A percentile compares a stretch with the other conserved stretches of the same genome.
Conservation (phyloP, 768 basidiomycete genomes). For the Mycena leptocephala region DNA sequence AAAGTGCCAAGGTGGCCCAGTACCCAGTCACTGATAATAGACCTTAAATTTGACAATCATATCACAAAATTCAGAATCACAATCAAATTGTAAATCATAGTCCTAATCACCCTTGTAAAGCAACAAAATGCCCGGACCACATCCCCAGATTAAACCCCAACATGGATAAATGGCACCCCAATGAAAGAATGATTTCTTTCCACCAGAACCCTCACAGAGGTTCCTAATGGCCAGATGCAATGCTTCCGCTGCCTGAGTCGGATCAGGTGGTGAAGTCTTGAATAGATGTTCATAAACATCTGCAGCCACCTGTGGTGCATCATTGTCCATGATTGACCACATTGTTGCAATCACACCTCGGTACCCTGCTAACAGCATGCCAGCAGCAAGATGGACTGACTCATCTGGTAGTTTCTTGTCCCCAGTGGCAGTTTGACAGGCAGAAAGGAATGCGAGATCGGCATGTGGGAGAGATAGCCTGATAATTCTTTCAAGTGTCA, state of each 20-base stretch:
- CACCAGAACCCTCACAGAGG: neutral
- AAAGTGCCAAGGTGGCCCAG: too few relatives aligned
- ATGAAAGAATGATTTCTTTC: too few relatives aligned
- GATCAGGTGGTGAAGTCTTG: neutral
- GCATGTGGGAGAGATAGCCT: neutral
- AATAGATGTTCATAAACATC: slow-evolving; percentile 13
- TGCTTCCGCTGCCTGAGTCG: neutral
- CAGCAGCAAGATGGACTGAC: neutral
- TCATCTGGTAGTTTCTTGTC: neutral
- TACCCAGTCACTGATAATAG: too few relatives aligned
- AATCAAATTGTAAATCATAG: too few relatives aligned
- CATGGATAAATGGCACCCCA: neutral
- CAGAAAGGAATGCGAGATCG: neutral
- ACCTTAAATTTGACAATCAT: too few relatives aligned
- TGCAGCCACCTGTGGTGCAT: neutral
- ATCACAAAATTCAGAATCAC: too few relatives aligned
- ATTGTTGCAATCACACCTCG: neutral
- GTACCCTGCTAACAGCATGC: neutral
- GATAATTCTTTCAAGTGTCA: neutral
- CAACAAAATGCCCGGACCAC: too few relatives aligned
- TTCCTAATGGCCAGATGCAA: slow-evolving; percentile 5
- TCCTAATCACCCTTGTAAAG: too few relatives aligned
- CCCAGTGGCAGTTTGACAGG: neutral
- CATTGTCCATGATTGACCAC: neutral
- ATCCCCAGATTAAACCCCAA: neutral